These are phyloP conservation scores for Fremontodendron californicum DNA, from an alignment of 345 rosid species.

Conservation along the genomic window DNA sequence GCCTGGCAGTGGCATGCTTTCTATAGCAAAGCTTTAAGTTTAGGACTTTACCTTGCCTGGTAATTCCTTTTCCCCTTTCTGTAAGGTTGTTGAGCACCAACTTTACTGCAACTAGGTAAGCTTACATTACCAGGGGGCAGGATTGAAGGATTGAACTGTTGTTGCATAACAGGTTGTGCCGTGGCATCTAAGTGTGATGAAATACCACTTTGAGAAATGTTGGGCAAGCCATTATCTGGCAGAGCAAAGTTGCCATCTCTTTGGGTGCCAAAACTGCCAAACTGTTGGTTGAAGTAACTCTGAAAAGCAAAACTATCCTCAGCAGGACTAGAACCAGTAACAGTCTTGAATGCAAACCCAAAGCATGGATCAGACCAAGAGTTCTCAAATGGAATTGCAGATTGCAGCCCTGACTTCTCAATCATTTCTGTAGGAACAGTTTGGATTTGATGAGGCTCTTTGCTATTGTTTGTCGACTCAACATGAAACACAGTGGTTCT, in stretches of 20 bases:
- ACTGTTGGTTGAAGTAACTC: slow-evolving; percentile 38
- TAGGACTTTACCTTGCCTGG: slow-evolving; percentile 18
- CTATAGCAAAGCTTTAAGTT: not conserved
- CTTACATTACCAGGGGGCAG: slow-evolving; percentile 11
- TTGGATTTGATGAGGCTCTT: slow-evolving; percentile 13
- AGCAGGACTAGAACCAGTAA: slow-evolving; percentile 28
- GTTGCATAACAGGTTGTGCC: slow-evolving; percentile 22
- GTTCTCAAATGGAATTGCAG: slow-evolving; percentile 20
- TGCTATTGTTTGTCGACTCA: slow-evolving; percentile 12
- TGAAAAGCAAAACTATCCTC: slow-evolving; percentile 36
- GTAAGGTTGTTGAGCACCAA: slow-evolving; percentile 21
- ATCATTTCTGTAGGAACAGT: not conserved
- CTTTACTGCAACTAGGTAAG: slow-evolving; percentile 21
- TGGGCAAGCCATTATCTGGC: slow-evolving; percentile 38
- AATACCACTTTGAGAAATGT: slow-evolving; percentile 27
- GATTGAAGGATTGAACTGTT: slow-evolving; percentile 2
- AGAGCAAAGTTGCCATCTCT: slow-evolving; percentile 22
- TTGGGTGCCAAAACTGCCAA: slow-evolving; percentile 13
- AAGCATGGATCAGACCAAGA: slow-evolving; percentile 46
- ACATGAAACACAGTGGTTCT: not conserved
- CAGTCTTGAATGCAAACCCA: slow-evolving; percentile 49
- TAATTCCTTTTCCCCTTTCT: slow-evolving; percentile 6
- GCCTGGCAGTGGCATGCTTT: not conserved
- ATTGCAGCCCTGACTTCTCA: slow-evolving; percentile 17
- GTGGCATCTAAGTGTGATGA: slow-evolving; percentile 20